phyloP scores from a whole-genome alignment of 169 alveolate species.

The Plasmodium berghei region DNA sequence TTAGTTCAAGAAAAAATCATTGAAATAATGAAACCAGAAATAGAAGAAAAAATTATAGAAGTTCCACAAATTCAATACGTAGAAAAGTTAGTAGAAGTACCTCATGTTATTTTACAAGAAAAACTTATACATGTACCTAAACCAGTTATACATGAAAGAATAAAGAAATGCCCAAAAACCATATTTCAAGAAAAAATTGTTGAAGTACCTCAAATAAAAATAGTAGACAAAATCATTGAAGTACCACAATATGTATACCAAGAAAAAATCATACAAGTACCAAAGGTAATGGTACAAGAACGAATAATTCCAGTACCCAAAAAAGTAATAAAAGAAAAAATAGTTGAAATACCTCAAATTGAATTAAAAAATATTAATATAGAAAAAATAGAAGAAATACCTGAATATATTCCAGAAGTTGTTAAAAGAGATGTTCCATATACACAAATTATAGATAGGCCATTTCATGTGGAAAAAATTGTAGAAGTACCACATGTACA shows the following conservation, averaged over 20 bases:
- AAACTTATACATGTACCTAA: slow-evolving; percentile 90
- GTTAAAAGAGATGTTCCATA: slow-evolving; percentile 83
- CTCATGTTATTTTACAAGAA: slow-evolving; percentile 90
- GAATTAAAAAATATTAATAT: slow-evolving; percentile 87
- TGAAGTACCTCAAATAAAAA: slow-evolving; percentile 91
- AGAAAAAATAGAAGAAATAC: slow-evolving; percentile 66
- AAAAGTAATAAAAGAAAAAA: slow-evolving; percentile 90
- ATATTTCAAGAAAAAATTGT: slow-evolving; percentile 91
- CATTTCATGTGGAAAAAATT: slow-evolving; percentile 90
- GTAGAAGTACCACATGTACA: slow-evolving; percentile 94
- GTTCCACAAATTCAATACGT: slow-evolving; percentile 93
- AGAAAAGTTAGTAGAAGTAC: slow-evolving; percentile 91
- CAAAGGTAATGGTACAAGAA: slow-evolving; percentile 91
- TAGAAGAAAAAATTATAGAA: slow-evolving; percentile 91
- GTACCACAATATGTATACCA: slow-evolving; percentile 93
- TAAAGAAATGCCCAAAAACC: slow-evolving; percentile 90
- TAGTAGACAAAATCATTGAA: slow-evolving; percentile 91
- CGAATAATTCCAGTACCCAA: slow-evolving; percentile 92
- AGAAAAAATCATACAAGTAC: slow-evolving; percentile 92
- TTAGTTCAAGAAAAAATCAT: slow-evolving; percentile 89
- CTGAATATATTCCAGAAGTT: slow-evolving; percentile 82
- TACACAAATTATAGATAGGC: slow-evolving; percentile 84
- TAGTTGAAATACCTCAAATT: slow-evolving; percentile 92
- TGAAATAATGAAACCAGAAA: slow-evolving; percentile 91
- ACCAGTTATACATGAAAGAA: slow-evolving; percentile 91